A percentile compares a stretch with the other conserved stretches of the same genome.
These are phyloP conservation scores for Aspergillus calidoustus DNA, from an alignment of 2,329 filamentous ascomycete genomes.

Conservation along the genomic window DNA sequence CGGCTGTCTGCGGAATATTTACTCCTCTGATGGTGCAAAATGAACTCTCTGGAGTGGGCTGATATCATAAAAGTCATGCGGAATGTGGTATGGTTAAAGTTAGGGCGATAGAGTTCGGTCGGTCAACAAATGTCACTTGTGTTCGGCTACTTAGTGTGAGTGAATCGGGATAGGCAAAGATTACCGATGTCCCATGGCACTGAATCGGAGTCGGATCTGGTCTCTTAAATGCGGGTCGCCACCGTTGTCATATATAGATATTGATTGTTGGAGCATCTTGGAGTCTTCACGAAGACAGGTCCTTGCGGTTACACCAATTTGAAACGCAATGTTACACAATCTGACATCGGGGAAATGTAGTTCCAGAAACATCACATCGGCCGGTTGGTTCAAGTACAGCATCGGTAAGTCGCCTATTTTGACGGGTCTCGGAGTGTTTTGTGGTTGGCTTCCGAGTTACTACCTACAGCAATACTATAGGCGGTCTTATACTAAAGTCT, in stretches of 20 bases:
- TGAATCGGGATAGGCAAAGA: no score
- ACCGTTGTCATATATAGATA: not conserved
- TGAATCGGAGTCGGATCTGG: not conserved
- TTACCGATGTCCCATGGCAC: no score
- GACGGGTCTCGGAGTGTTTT: no score
- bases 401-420: not conserved
- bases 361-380: not conserved
- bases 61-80: not conserved
- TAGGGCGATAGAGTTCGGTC: not conserved
- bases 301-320: not conserved
- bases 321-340: not conserved
- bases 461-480: no score
- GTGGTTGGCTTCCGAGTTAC: no score
- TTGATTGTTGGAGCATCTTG: not conserved
- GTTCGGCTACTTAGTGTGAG: no score
- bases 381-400: not conserved
- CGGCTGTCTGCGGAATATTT: no score
- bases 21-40: not conserved
- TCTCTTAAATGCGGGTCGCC: not conserved
- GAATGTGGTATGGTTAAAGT: not conserved
- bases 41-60: not conserved
- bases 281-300: not conserved
- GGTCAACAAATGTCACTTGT: no score
- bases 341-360: not conserved
- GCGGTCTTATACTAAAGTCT: no score